Evolutionary conservation across 2,329 filamentous ascomycete species (phyloP).

Genomic region (Podosphaera leucotricha): DNA sequence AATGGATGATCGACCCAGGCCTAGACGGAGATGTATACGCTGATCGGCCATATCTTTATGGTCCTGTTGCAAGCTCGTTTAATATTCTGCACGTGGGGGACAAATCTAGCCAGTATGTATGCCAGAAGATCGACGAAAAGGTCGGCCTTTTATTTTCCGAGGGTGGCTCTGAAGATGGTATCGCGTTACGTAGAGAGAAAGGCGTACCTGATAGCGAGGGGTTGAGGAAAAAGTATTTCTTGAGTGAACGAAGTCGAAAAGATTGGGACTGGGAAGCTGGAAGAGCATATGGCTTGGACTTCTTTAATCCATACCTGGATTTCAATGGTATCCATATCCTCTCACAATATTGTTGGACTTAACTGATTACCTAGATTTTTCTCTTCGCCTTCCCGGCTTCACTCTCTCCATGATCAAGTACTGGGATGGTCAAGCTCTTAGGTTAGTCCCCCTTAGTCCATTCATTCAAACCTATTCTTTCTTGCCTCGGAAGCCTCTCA

Average conservation of each 20-base stretch:
- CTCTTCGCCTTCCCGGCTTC: constrained; percentile 49
- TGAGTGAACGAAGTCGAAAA: constrained; percentile 28
- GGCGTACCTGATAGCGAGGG: constrained; percentile 19
- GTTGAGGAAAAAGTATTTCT: constrained; percentile 34
- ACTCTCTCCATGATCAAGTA: constrained; percentile 50
- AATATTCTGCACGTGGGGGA: constrained; percentile 49
- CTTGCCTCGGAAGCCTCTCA: neutral
- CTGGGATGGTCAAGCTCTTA: constrained; percentile 55
- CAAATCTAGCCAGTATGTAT: constrained; percentile 4
- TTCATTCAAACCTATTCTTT: constrained; percentile 2
- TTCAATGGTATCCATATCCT: constrained; percentile 35
- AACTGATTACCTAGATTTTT: constrained; percentile 27
- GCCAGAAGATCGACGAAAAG: constrained; percentile 16
- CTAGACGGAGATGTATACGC: constrained; percentile 77
- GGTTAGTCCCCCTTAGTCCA: constrained; percentile 27
- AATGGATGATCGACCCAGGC: constrained; percentile 78
- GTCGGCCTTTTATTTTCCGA: constrained; percentile 12
- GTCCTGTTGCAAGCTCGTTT: constrained; percentile 56
- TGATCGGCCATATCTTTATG: constrained; percentile 68
- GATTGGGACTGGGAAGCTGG: constrained; percentile 37
- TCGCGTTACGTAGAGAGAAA: constrained; percentile 17
- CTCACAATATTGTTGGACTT: neutral
- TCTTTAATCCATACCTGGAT: constrained; percentile 83
- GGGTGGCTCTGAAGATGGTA: constrained; percentile 22
- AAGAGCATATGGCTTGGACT: constrained; percentile 40